Conservation (phyloP, 768 basidiomycete species). For the Kwoniella newhampshirensis region DNA sequence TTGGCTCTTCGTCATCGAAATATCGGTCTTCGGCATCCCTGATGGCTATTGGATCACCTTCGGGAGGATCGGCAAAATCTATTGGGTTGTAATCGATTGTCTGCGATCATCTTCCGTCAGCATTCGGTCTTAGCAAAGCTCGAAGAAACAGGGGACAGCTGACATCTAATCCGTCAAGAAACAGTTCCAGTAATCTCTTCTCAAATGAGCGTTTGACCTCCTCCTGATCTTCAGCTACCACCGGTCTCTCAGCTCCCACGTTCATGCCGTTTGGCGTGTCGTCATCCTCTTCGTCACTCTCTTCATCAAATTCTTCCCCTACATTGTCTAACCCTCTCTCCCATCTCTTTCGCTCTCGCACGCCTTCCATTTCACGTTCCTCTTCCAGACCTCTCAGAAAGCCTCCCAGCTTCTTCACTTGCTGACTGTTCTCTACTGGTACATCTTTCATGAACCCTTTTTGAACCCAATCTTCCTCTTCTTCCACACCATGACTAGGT, state of each 20-base stretch:
- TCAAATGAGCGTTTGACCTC: constrained; percentile 45
- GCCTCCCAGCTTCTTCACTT: constrained; percentile 50
- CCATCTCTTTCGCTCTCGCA: constrained; percentile 54
- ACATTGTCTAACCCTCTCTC: constrained; percentile 62
- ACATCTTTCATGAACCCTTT: constrained; percentile 24
- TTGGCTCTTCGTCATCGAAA: constrained; percentile 47
- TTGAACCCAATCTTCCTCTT: constrained; percentile 28
- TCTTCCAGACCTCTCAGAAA: constrained; percentile 67
- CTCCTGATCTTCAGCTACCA: constrained; percentile 28
- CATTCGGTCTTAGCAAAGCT: background rate
- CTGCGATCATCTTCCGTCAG: constrained; percentile 14
- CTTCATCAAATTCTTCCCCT: constrained; percentile 76
- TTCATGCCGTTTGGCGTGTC: constrained; percentile 4
- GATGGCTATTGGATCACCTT: constrained; percentile 32
- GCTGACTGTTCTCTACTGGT: constrained; percentile 24
- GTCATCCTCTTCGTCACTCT: constrained; percentile 52
- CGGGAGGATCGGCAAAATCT: constrained; percentile 46
- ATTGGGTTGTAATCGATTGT: constrained; percentile 45
- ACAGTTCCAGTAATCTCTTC: constrained; percentile 44
- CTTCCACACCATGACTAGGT: constrained; percentile 20
- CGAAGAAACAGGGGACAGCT: constrained; percentile 20
- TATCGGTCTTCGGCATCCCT: constrained; percentile 47
- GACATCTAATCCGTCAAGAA: constrained; percentile 52
- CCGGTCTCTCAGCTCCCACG: constrained; percentile 13
- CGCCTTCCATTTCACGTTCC: constrained; percentile 55